These are phyloP conservation scores for Aspergillus sclerotialis DNA, from an alignment of 2,329 filamentous ascomycete genomes.

Conservation along the genomic window DNA sequence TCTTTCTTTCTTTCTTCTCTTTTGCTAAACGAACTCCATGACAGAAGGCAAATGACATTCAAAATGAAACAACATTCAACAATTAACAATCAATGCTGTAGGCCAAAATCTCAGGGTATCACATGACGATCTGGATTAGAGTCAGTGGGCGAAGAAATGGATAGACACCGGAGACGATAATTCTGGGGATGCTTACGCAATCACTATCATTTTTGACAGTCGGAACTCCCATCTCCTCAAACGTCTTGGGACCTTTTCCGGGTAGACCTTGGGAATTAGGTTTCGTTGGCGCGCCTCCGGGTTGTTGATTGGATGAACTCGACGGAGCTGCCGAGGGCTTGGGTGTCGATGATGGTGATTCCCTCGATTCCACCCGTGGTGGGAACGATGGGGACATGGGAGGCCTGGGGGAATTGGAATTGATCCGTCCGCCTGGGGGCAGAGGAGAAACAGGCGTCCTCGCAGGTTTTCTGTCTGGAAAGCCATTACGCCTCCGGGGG, in stretches of 20 bases:
- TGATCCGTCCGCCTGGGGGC: constrained; percentile 15
- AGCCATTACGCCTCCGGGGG: constrained; percentile 22
- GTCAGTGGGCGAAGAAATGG: too few species aligned
- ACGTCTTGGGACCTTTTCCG: constrained; percentile 82
- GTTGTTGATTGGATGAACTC: constrained; percentile 29
- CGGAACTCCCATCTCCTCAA: constrained; percentile 97
- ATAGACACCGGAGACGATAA: too few species aligned
- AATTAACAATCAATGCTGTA: too few species aligned
- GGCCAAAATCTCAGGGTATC: constrained; percentile 23
- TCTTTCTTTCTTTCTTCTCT: too few species aligned
- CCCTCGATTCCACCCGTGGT: constrained; percentile 25
- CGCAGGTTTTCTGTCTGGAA: constrained; percentile 24
- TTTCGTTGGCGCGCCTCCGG: constrained; percentile 22
- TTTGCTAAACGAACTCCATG: too few species aligned
- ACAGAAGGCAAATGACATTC: too few species aligned
- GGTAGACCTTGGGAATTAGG: constrained; percentile 30
- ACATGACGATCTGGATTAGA: constrained; percentile 32
- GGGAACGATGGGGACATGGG: constrained; percentile 26
- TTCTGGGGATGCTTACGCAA: constrained; percentile 61
- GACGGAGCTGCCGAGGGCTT: constrained; percentile 21
- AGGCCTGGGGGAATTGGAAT: constrained; percentile 20
- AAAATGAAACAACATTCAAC: too few species aligned
- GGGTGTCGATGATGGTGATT: constrained; percentile 37
- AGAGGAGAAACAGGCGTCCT: constrained; percentile 23
- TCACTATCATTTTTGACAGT: constrained; percentile 76